A percentile compares a stretch with the other conserved stretches of the same genome.
These are phyloP conservation scores for Ampelomyces quisqualis DNA, from an alignment of 2,329 filamentous ascomycete species.

Conservation along the genomic window DNA sequence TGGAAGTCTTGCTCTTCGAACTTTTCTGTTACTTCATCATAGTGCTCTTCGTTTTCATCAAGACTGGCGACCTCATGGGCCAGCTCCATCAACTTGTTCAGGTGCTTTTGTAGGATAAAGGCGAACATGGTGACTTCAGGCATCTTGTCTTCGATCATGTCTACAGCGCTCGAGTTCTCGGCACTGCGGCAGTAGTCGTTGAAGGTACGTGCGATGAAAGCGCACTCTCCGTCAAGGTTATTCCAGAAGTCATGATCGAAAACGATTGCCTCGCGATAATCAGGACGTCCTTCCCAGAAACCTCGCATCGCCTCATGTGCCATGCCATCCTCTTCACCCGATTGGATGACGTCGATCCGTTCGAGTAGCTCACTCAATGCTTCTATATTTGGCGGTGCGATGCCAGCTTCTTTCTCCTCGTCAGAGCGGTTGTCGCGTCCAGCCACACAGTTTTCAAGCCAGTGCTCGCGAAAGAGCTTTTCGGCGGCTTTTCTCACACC, in stretches of 20 bases:
- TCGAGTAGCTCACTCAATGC: constrained; percentile 87
- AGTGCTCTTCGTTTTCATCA: constrained; percentile 56
- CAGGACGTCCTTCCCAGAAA: constrained; percentile 91
- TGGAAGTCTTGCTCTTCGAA: constrained; percentile 91
- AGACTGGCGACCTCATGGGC: constrained; percentile 57
- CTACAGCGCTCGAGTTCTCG: constrained; percentile 71
- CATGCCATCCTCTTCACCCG: constrained; percentile 84
- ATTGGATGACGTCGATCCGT: constrained; percentile 89
- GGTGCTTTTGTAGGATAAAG: constrained; percentile 80
- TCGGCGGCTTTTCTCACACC: constrained; percentile 90
- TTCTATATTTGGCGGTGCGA: constrained; percentile 61
- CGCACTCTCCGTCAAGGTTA: constrained; percentile 77
- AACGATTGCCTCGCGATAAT: constrained; percentile 70
- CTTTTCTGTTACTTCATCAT: constrained; percentile 72
- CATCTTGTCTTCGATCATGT: constrained; percentile 84
- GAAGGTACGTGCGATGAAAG: constrained; percentile 88
- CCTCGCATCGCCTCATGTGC: constrained; percentile 91
- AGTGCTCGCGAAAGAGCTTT: constrained; percentile 87
- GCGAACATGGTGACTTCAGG: constrained; percentile 91
- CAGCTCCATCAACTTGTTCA: constrained; percentile 66
- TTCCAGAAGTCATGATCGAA: constrained; percentile 80
- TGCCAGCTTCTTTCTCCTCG: constrained; percentile 52
- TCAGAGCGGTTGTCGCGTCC: constrained; percentile 61
- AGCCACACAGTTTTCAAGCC: constrained; percentile 93
- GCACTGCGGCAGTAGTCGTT: constrained; percentile 86